Conservation (phyloP, 2,329 filamentous ascomycete genomes). For the Calonectria pauciramosa region DNA sequence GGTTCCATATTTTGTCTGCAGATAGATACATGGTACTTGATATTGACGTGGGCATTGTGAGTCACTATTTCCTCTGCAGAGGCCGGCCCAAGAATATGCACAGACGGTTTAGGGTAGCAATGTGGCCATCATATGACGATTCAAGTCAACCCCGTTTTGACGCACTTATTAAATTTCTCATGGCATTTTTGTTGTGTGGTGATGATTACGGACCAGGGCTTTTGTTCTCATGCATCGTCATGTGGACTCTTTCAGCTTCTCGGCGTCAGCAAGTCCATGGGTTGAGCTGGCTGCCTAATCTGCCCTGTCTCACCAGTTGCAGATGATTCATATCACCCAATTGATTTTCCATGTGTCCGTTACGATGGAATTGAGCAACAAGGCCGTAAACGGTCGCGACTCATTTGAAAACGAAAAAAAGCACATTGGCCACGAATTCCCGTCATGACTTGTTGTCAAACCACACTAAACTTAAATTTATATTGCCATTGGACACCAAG, state of each 20-base stretch:
- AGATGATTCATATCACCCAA: background rate
- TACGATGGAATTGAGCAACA: too few relatives aligned
- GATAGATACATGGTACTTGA: background rate
- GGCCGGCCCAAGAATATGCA: background rate
- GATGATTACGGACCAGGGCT: background rate
- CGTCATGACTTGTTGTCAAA: background rate
- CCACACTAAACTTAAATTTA: background rate
- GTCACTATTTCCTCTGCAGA: background rate
- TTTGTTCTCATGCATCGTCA: background rate
- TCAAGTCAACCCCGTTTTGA: background rate
- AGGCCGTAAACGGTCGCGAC: background rate
- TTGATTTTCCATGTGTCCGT: background rate
- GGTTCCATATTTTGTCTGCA: background rate
- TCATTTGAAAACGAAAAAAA: background rate
- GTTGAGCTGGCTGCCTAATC: background rate
- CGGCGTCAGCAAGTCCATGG: background rate
- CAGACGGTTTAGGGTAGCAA: background rate
- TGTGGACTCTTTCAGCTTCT: background rate
- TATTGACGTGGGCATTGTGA: background rate
- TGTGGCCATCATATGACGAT: background rate
- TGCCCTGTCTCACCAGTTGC: background rate
- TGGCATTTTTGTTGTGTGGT: background rate
- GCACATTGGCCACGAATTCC: background rate
- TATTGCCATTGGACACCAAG: background rate
- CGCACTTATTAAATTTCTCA: background rate